phyloP scores from a whole-genome alignment of 2,329 filamentous ascomycete species.

The Dactylellina sp. region DNA sequence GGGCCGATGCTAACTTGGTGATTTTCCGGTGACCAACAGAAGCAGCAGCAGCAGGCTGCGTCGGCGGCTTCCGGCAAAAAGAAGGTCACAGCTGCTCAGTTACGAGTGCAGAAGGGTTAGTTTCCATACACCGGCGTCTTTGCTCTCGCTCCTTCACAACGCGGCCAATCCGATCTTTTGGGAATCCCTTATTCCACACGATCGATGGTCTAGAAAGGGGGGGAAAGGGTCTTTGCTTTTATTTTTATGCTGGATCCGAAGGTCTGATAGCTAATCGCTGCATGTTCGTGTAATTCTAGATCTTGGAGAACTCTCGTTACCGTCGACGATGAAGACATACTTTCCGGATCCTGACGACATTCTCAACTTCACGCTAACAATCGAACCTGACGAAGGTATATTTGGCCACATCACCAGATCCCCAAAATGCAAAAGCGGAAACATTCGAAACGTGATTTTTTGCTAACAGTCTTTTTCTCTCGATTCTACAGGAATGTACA shows the following conservation, averaged over 20 bases:
- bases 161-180: slow-evolving; percentile 1
- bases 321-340: slow-evolving; percentile 81
- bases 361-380: slow-evolving; percentile 82
- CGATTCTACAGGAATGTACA: slow-evolving; percentile 75
- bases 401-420: slow-evolving; percentile 20
- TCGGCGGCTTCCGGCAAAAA: slow-evolving; percentile 91
- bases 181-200: slow-evolving; percentile 7
- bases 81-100: slow-evolving; percentile 95
- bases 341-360: slow-evolving; percentile 88
- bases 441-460: too few relatives aligned
- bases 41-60: slow-evolving; percentile 96
- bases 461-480: neutral
- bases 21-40: slow-evolving; percentile 70
- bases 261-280: neutral
- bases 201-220: slow-evolving; percentile 14
- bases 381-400: slow-evolving; percentile 85
- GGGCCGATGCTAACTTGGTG: slow-evolving; percentile 56
- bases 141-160: neutral
- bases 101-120: slow-evolving; percentile 93
- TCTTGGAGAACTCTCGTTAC: slow-evolving; percentile 75
- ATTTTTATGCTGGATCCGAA: neutral
- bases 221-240: neutral
- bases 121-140: slow-evolving; percentile 27
- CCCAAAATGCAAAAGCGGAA: too few relatives aligned
- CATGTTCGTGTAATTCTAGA: slow-evolving; percentile 23